Evolutionary conservation across 2,329 filamentous ascomycete genomes (phyloP).

Genomic region (Escovopsis weberi): DNA sequence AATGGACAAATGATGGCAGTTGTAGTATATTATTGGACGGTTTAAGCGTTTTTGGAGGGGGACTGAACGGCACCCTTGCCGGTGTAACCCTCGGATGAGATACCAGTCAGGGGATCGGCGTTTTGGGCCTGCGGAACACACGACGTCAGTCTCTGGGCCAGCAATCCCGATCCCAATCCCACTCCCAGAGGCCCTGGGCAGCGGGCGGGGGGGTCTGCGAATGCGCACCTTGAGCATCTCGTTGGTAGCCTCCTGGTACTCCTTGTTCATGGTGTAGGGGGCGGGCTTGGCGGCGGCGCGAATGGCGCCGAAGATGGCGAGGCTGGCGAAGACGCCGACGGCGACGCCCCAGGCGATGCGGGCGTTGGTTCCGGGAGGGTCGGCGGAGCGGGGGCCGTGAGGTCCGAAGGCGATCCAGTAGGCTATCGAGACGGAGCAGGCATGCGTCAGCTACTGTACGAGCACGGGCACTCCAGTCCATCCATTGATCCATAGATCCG

Average conservation of each 20-base stretch:
- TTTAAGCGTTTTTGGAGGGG: slow-evolving; percentile 37
- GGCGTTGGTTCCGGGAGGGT: slow-evolving; percentile 72
- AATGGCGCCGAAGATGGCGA: slow-evolving; percentile 57
- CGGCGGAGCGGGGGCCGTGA: slow-evolving; percentile 75
- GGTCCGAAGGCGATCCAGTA: slow-evolving; percentile 99
- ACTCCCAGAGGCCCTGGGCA: neutral
- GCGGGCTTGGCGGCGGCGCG: slow-evolving; percentile 56
- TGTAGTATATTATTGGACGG: slow-evolving; percentile 6
- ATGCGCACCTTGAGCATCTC: slow-evolving; percentile 71
- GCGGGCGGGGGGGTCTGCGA: neutral
- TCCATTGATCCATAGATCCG: too few relatives aligned
- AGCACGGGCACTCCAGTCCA: too few relatives aligned
- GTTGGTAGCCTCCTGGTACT: slow-evolving; percentile 92
- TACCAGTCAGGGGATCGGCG: slow-evolving; percentile 73
- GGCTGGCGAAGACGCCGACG: slow-evolving; percentile 50
- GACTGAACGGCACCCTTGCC: slow-evolving; percentile 71
- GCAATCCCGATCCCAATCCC: neutral
- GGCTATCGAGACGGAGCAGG: slow-evolving; percentile 41
- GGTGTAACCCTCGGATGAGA: slow-evolving; percentile 63
- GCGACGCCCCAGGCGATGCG: slow-evolving; percentile 63
- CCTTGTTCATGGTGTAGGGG: slow-evolving; percentile 85
- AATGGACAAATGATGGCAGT: too few relatives aligned
- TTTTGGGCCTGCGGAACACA: slow-evolving; percentile 50
- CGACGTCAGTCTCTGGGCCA: slow-evolving; percentile 3
- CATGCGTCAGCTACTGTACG: slow-evolving; percentile 22